These are phyloP conservation scores for Medicago ruthenica DNA, from an alignment of 306 rosid genomes.

Conservation along the genomic window DNA sequence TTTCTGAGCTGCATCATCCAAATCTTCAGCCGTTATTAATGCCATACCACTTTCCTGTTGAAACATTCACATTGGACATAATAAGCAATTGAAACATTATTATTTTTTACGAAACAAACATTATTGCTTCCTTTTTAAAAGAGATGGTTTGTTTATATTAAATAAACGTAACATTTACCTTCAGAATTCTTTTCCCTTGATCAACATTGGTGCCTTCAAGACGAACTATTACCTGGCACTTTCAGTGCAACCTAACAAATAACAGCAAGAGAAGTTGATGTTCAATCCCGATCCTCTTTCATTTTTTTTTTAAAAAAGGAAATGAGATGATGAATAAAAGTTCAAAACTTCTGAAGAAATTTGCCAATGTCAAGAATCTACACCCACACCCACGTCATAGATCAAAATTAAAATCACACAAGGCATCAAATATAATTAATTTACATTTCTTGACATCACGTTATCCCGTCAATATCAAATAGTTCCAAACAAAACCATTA, in stretches of 20 bases:
- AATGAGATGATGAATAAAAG: not conserved
- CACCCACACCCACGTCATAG: constrained; percentile 19
- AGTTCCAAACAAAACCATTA: constrained; percentile 7
- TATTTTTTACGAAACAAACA: constrained; percentile 23
- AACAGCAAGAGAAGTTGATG: constrained; percentile 37
- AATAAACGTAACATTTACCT: constrained; percentile 53
- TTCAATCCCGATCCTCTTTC: constrained; percentile 4
- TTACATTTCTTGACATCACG: constrained; percentile 16
- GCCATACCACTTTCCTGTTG: constrained; percentile 93
- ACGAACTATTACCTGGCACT: constrained; percentile 96
- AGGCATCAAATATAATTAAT: constrained; percentile 19
- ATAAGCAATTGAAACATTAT: constrained; percentile 28
- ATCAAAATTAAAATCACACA: constrained; percentile 36
- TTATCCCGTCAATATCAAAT: constrained; percentile 6
- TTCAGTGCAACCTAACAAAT: constrained; percentile 74
- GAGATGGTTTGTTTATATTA: not conserved
- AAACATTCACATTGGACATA: constrained; percentile 39
- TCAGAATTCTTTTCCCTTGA: constrained; percentile 89
- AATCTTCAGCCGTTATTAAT: constrained; percentile 92
- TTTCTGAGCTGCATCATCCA: constrained; percentile 97
- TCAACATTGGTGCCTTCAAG: constrained; percentile 99
- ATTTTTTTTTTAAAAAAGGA: no score
- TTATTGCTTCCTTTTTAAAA: constrained; percentile 16
- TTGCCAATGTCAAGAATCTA: constrained; percentile 22
- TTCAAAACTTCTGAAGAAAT: not conserved